Base-by-base conservation (phyloP, 2,329 filamentous ascomycete species). In the Xylariaceae sp. region DNA sequence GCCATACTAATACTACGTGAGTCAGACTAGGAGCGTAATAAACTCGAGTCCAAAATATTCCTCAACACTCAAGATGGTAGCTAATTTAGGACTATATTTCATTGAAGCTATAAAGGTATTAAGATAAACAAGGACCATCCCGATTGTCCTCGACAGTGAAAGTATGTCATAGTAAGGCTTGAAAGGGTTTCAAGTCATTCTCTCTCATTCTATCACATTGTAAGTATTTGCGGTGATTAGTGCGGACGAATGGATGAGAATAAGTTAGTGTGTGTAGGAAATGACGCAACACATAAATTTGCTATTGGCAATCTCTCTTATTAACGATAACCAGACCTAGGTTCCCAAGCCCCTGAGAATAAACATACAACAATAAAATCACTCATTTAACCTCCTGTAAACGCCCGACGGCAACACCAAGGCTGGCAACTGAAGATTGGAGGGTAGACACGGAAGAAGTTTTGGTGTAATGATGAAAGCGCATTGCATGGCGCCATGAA, bases 301-400 rank as follows among this genome's bases (percentile, higher is more conserved):
- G 21, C 27, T 9, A 45, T 35, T 21, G 42, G 27, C 29, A 23
- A 53, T 11, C 24, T 29, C 39, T 30, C 37, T 37, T 53, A 43
- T 53, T 41, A 27, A 50, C 40, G n/a, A 39, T 24, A 40, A 50
- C 32, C 13, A 32, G 20, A n/a, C 27, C 16, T 36, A 48, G 30
- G 18, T 37, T 23, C 15, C 15, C 13, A 26, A 36, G 5, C 24
- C 20, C 18, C 3, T 20, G 33, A 44, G 23, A 40, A 43, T 56
- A 53, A 18, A 55, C 53, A 40, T 52, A 50, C 29, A 41, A 21
- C 29, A 6, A 27, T 21, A 9, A 23, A 47, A 51, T 29, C 15
- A 40, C 37, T n/a, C 26, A 29, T 20, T 39, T 4, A 37, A 29
- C 30, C 36, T 39, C 41, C 44, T 18, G 10, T 11, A 7, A 50